Percentiles rank a stretch among this genome's conserved stretches.
These are phyloP conservation scores for Cochlearia excelsa DNA, from an alignment of 345 rosid species.

Conservation along the genomic window DNA sequence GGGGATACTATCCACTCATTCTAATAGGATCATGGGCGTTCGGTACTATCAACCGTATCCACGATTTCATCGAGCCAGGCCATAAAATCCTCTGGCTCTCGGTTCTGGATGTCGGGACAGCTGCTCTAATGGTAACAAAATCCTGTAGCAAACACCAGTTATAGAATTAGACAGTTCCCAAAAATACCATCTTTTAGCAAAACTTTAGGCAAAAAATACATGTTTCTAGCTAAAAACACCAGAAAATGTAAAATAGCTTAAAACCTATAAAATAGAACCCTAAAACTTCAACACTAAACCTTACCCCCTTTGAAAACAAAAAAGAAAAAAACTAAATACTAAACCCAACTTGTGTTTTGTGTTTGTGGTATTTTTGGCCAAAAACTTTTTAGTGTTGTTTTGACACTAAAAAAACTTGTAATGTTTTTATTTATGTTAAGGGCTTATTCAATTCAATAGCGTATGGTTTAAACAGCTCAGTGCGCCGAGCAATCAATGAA, in stretches of 20 bases:
- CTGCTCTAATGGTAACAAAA: constrained; percentile 77
- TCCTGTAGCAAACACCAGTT: constrained; percentile 18
- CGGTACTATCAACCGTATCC: constrained; percentile 79
- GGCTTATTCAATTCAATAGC: constrained; percentile 96
- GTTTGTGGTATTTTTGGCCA: constrained; percentile 8
- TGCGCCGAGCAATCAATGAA: constrained; percentile 76
- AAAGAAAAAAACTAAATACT: too few relatives aligned
- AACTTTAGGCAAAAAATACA: too few relatives aligned
- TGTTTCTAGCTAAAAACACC: too few relatives aligned
- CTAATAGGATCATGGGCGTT: constrained; percentile 96
- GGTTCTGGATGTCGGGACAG: constrained; percentile 86
- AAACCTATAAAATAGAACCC: too few relatives aligned
- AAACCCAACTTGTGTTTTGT: neutral
- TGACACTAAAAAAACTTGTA: too few relatives aligned
- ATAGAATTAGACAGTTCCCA: neutral
- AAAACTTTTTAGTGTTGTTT: too few relatives aligned
- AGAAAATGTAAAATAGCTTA: too few relatives aligned
- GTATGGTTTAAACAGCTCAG: constrained; percentile 89
- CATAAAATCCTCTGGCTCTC: constrained; percentile 90
- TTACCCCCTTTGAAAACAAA: too few relatives aligned
- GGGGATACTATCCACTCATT: constrained; percentile 97
- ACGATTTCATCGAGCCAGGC: constrained; percentile 78
- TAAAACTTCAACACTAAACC: constrained; percentile 11
- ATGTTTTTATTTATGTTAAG: constrained; percentile 27
- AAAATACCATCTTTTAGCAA: too few relatives aligned